These are phyloP conservation scores for Xylaria sp. DNA, from an alignment of 2,329 filamentous ascomycete species.

Conservation along the genomic window DNA sequence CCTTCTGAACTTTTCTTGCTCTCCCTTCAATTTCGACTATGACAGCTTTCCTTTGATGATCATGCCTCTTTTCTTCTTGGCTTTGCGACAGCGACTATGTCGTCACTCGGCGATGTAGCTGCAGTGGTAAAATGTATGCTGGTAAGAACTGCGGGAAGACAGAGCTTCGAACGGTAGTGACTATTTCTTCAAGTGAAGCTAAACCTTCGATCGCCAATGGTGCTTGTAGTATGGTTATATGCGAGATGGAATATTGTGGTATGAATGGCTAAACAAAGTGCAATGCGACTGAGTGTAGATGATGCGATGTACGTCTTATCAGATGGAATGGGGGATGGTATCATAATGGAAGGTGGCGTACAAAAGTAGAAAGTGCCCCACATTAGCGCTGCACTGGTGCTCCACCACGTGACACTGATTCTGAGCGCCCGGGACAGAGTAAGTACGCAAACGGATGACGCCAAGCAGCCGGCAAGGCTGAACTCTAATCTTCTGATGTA, in stretches of 20 bases:
- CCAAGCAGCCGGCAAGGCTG: slow-evolving; percentile 28
- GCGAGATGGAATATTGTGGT: slow-evolving; percentile 12
- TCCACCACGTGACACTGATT: slow-evolving; percentile 16
- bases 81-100: slow-evolving; percentile 30
- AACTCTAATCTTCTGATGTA: too few relatives aligned
- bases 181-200: neutral
- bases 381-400: slow-evolving; percentile 10
- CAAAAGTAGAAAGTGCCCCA: neutral
- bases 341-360: slow-evolving; percentile 1
- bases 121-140: slow-evolving; percentile 5
- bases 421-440: neutral
- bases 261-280: neutral
- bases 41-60: neutral
- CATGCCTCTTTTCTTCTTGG: neutral
- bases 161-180: neutral
- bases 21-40: slow-evolving; percentile 1
- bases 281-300: slow-evolving; percentile 3
- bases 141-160: neutral
- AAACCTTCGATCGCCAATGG: neutral
- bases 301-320: neutral
- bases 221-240: slow-evolving; percentile 1
- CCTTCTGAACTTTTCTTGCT: neutral
- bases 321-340: neutral
- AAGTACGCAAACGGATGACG: slow-evolving; percentile 24
- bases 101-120: slow-evolving; percentile 35